Evolutionary conservation across 352 stramenopile species (phyloP).

Genomic region (Pythium dissimile): DNA sequence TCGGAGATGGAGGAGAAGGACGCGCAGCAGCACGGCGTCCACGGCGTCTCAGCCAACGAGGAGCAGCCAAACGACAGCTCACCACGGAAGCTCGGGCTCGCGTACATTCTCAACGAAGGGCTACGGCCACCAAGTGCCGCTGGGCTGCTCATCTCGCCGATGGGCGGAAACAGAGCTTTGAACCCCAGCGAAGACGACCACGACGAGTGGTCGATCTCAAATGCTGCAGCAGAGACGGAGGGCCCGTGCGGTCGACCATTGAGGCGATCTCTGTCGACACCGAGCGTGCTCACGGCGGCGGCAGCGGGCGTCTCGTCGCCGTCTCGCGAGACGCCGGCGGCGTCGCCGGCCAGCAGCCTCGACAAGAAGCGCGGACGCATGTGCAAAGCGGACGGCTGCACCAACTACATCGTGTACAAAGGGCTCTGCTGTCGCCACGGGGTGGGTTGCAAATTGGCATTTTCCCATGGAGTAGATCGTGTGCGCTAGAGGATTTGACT

Average conservation of each 20-base stretch:
- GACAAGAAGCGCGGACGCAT: constrained; percentile 7
- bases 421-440: constrained; percentile 40
- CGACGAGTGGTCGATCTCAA: too few relatives aligned
- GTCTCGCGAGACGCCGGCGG: not conserved
- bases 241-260: too few relatives aligned
- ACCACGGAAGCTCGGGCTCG: not conserved
- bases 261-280: too few relatives aligned
- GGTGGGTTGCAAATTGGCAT: constrained; percentile 20
- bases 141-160: not conserved
- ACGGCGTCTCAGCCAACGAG: not conserved
- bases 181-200: not conserved
- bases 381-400: constrained; percentile 31
- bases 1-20: not conserved
- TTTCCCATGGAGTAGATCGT: not conserved
- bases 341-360: not conserved
- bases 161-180: not conserved
- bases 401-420: constrained; percentile 39
- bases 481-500: not conserved
- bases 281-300: too few relatives aligned
- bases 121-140: not conserved
- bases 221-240: too few relatives aligned
- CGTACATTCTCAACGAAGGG: constrained; percentile 2
- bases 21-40: not conserved
- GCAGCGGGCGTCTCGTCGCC: too few relatives aligned
- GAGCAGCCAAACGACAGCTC: not conserved